Evolutionary conservation across 257 asterid species (phyloP), one percentile per base, ranked within the genome.

Genomic region (Nicotiana obtusifolia): DNA sequence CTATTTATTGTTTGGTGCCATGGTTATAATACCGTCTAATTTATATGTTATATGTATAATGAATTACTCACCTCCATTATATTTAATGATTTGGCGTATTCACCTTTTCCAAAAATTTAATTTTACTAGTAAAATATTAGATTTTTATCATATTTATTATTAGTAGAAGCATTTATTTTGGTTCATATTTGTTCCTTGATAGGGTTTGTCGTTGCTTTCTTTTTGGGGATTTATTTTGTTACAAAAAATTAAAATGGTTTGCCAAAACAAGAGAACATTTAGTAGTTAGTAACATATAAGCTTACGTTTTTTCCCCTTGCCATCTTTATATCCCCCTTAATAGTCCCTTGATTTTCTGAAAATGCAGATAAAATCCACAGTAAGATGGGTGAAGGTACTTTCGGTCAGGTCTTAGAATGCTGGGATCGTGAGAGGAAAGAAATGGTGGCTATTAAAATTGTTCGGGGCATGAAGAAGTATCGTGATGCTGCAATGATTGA

Each of bases 301-400:
- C 49, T 41, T 9, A 41, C 0, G 3, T 0, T 41, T 8, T 41
- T 10, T 3, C 11, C 67, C 79, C 65, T 35, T 59, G 6, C n/a
- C 24, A 31, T 4, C 4, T 35, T 19, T 33, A 0, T 6, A 10
- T 10, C 10, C 17, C 14, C 85, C 87, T 22, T 60, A 35, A 8
- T 16, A 16, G 8, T 54, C 15, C 24, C 24, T 28, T 2, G 49
- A 0, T 83, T 19, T 73, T 3, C 67, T 8, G 64, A 19, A 44
- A 80, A 77, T 89, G 83, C 95, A 95, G 99, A 95, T 88, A 93
- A 90, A 86, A 95, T 95, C 37, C 90, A 88, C 66, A 86, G 98
- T 89, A 95, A 95, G 89, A 92, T 95, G 99, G 99, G 99, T 14
- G 99, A 95, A 90, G 99, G 99, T 24, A 95, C 99, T 35, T 95